Evolutionary conservation across 306 rosid species (phyloP).

Genomic region (Medicago truncatula): DNA sequence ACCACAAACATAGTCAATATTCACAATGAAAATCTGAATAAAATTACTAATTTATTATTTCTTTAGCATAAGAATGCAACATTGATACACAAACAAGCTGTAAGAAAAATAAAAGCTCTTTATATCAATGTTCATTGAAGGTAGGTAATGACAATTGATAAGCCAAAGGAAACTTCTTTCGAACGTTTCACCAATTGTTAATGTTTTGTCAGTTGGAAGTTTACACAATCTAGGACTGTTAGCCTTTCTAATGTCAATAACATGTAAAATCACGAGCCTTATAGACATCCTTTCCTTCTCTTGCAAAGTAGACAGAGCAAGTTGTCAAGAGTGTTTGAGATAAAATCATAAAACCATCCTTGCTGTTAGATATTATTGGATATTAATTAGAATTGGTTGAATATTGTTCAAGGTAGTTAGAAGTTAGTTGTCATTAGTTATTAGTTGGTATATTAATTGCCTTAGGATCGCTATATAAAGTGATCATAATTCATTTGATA

Average conservation of each 20-base stretch:
- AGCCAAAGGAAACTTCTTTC: not conserved
- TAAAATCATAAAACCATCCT: not conserved
- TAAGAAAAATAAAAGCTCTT: not conserved
- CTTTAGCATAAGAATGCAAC: constrained; percentile 5
- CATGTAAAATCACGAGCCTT: not conserved
- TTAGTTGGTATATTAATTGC: too few relatives aligned
- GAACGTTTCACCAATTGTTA: not conserved
- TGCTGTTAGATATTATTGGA: too few relatives aligned
- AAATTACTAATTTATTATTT: not conserved
- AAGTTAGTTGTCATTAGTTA: too few relatives aligned
- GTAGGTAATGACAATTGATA: not conserved
- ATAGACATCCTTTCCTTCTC: not conserved
- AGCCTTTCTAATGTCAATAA: not conserved
- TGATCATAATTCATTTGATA: too few relatives aligned
- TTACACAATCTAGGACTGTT: not conserved
- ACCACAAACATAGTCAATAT: not conserved
- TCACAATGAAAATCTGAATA: not conserved
- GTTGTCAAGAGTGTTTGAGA: not conserved
- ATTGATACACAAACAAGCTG: not conserved
- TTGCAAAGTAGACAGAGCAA: not conserved
- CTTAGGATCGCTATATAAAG: too few relatives aligned
- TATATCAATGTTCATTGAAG: not conserved
- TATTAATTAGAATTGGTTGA: too few relatives aligned
- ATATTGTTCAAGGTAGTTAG: too few relatives aligned
- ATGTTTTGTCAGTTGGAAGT: not conserved